Evolutionary conservation across 1,139 yeast genomes (phyloP).

Genomic region (Yamadazyma atlantica): DNA sequence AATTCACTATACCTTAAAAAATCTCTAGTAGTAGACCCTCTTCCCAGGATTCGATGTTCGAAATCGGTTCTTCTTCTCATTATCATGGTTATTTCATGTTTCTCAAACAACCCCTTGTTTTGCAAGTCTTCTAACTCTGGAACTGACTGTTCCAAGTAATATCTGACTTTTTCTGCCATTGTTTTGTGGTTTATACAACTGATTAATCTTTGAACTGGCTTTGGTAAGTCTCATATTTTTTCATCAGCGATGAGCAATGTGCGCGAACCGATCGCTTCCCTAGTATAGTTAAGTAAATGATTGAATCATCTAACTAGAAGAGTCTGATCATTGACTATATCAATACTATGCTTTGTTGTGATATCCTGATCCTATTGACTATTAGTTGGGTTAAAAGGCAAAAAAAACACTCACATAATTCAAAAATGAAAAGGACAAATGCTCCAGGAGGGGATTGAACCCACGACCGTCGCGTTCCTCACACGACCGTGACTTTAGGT

Average conservation of each 20-base stretch:
- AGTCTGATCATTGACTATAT: too few species aligned
- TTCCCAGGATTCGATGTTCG: constrained; percentile 84
- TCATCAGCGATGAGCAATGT: neutral
- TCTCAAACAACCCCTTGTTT: constrained; percentile 74
- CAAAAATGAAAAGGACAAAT: constrained; percentile 40
- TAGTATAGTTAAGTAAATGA: neutral
- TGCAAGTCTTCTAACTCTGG: constrained; percentile 92
- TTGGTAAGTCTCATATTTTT: too few species aligned
- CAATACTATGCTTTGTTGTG: too few species aligned
- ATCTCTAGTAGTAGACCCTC: constrained; percentile 80
- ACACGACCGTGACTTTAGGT: constrained; percentile 56
- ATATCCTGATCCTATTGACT: too few species aligned
- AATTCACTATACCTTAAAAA: constrained; percentile 78
- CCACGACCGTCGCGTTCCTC: constrained; percentile 62
- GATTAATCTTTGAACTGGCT: too few species aligned
- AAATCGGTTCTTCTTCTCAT: constrained; percentile 95
- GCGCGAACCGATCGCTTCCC: too few species aligned
- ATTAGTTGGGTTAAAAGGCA: too few species aligned
- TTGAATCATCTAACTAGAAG: too few species aligned
- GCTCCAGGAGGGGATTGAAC: constrained; percentile 59
- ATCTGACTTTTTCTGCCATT: constrained; percentile 78
- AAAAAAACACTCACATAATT: too few species aligned
- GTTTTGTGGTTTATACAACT: constrained; percentile 4
- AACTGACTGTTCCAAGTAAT: constrained; percentile 76
- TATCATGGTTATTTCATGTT: constrained; percentile 77